Base-by-base conservation (phyloP, 768 basidiomycete species). In the Boletus tomentosulus region DNA sequence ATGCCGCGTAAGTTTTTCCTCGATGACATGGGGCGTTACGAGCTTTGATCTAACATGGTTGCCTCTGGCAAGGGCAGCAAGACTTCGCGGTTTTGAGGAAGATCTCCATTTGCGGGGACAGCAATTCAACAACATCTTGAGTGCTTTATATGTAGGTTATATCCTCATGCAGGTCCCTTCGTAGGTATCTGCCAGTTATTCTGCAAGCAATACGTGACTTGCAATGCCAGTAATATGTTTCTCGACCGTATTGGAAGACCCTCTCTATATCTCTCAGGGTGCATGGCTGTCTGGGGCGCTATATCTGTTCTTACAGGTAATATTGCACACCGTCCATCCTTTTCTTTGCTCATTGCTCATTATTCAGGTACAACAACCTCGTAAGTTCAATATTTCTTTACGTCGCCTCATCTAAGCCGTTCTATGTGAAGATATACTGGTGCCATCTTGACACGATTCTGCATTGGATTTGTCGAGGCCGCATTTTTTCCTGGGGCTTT, bases 151-250 rank as follows among this genome's bases (percentile, higher is more conserved):
- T 58, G 74, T 85, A 31, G 86, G 86, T 15, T 89, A 89, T 63
- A 86, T 86, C 53, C 68, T 87, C 37, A 88, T 89, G 87, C 88
- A 90, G 65, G 78, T 90, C 50, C 87, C 87, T 33, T 86, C 84
- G 83, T 85, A 60, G 63, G 84, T 71, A 4, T 11, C 4, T 62
- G 28, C 22, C 38, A 31, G 24, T 46, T 43, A 16, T 38, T 25
- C 31, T 50, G 12, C 37, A 27, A 25, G 19, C 30, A 1, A n/a
- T 46, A 24, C 6, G 44, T 48, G 16, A 28, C 22, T 19, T 30
- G 8, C n/a, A 16, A 46, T 16, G 43, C 24, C 59, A 90, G 87
- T 16, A 89, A 88, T 58, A 84, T 87, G 76, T 80, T 87, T 55
- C 66, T 89, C 42, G 81, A 84, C 63, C 74, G 79, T 60, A 79